Evolutionary conservation across 225 moss, liverwort and hornwort genomes (phyloP).

Genomic region (Ulota crispa): DNA sequence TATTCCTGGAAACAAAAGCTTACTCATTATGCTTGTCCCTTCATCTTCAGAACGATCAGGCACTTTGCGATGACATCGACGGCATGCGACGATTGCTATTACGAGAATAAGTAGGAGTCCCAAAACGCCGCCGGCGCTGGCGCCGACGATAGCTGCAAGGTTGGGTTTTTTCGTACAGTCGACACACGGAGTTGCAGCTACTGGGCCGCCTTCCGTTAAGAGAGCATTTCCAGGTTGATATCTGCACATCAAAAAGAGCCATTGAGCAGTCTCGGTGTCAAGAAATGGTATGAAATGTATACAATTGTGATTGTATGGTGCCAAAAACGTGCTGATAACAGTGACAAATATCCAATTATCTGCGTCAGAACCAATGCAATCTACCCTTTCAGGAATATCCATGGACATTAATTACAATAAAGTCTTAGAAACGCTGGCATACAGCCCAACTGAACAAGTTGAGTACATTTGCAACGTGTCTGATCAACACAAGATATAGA

Average conservation of each 20-base stretch:
- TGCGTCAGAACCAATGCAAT: too few relatives aligned
- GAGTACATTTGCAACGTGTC: neutral
- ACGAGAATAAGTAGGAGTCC: neutral
- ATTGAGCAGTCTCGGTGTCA: neutral
- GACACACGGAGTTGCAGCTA: too few relatives aligned
- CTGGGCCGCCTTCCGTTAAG: accelerated
- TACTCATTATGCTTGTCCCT: neutral
- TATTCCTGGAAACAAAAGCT: neutral
- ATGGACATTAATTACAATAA: neutral
- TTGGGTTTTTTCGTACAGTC: neutral
- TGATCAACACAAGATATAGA: neutral
- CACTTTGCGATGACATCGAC: neutral
- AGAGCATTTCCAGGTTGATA: constrained; percentile 17
- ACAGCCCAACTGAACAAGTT: neutral
- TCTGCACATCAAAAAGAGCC: neutral
- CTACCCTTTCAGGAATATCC: too few relatives aligned
- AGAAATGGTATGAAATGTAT: too few relatives aligned
- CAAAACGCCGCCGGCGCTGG: neutral
- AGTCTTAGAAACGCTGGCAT: neutral
- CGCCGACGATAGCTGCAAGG: neutral
- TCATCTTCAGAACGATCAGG: neutral
- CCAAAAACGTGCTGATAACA: too few relatives aligned
- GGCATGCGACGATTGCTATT: neutral
- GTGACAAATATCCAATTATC: too few relatives aligned
- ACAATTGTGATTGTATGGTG: neutral